Base-by-base conservation (phyloP, 1,139 yeast species). In the Diutina siamensis region DNA sequence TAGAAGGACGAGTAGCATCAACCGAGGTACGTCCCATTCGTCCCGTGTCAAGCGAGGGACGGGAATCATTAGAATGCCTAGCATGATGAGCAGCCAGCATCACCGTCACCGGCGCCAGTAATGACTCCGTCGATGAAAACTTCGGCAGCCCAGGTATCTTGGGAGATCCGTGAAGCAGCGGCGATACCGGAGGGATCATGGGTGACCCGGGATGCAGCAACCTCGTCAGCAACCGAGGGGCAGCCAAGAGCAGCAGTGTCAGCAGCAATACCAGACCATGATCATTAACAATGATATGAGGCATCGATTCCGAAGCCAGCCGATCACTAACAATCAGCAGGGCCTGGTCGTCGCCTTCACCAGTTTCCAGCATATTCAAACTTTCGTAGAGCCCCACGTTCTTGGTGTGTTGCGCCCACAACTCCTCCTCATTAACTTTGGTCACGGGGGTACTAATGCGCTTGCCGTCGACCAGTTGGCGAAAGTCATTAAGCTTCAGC, bases 391-490 rank as follows among this genome's bases (percentile, higher is more conserved):
- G n/a, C 13, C 25, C 35, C 12, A 40, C 25, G 18, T 19, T 19
- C 17, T 20, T 20, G 1, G 44, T 20, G 27, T 40, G 44, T 15
- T 40, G 35, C 4, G 25, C 27, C 35, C 35, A 33, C 9, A 42
- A 17, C n/a, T 42, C 38, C 8, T 20, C n/a, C 10, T 17, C 20
- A 10, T 42, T 27, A 10, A 17, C 13, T 19, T 19, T 20, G 15
- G 38, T 9, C 40, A 42, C 31, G 18, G 38, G 45, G 10, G 45
- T 33, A 17, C 38, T 32, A 9, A 27, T 22, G 2, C 35, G 35
- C 31, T 55, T 54, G 47, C 36, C 53, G 35, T 59, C 61, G 17
- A 59, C 52, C 45, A 56, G 53, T 18, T 53, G 53, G 22, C 62
- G 51, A 40, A 59, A 49, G 15, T 56, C 58, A 2, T 53, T 52